Percentiles rank a stretch among this genome's conserved stretches.
These are phyloP conservation scores for Linnemannia elongata DNA, from an alignment of 192 early-diverging fungal species.

Conservation along the genomic window DNA sequence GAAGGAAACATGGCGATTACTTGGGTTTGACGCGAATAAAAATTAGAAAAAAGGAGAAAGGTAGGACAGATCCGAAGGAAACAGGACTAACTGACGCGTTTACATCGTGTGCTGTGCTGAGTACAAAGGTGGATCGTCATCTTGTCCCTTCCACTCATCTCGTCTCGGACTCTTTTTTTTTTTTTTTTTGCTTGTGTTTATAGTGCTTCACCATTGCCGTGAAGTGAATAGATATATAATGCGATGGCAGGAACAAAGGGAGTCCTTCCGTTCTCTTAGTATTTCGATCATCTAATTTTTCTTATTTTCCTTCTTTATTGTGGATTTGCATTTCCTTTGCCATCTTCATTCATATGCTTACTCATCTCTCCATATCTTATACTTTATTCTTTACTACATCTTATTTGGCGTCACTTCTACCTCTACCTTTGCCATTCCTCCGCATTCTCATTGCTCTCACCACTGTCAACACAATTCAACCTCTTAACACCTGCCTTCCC, in stretches of 20 bases:
- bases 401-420: not conserved
- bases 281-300: not conserved
- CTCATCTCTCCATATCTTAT: not conserved
- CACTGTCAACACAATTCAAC: not conserved
- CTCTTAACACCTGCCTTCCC: not conserved
- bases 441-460: not conserved
- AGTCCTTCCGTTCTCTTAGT: not conserved
- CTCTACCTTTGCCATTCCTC: too few relatives aligned
- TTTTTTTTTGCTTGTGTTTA: not conserved
- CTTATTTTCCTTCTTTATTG: not conserved
- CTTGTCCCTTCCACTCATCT: not conserved
- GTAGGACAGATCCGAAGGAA: not conserved
- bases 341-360: not conserved
- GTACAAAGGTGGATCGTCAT: not conserved
- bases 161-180: slow-evolving; percentile 1
- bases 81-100: not conserved
- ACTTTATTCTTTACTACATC: not conserved
- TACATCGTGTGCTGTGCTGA: not conserved
- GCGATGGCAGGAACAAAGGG: not conserved
- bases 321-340: not conserved
- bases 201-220: not conserved
- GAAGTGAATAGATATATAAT: not conserved
- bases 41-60: not conserved
- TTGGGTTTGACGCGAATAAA: not conserved
- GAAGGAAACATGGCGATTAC: not conserved